phyloP scores from a whole-genome alignment of 202 grass and related monocot species.

The Musa balbisiana region DNA sequence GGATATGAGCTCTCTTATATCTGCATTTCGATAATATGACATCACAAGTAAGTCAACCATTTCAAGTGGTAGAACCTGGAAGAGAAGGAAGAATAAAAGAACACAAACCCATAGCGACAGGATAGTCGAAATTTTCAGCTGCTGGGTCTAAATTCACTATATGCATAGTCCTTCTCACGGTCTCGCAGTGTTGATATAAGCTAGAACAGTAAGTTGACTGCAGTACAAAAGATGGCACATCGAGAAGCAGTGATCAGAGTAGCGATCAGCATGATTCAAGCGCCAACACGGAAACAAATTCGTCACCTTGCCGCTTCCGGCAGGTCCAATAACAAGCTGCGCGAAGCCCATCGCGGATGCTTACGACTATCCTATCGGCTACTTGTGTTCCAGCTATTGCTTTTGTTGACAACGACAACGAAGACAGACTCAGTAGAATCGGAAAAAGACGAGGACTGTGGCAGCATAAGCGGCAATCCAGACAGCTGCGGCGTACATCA shows the following conservation, averaged over 20 bases:
- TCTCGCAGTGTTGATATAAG: conserved; percentile 68
- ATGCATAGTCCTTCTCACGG: conserved; percentile 56
- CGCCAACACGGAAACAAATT: background rate
- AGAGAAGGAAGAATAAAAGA: background rate
- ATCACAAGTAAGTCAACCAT: background rate
- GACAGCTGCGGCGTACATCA: too few species aligned
- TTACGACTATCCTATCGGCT: too few species aligned
- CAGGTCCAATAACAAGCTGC: conserved; percentile 77
- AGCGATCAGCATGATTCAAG: background rate
- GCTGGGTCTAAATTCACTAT: conserved; percentile 96
- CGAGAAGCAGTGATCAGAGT: background rate
- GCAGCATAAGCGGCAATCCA: too few species aligned
- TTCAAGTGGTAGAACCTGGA: background rate
- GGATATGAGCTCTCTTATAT: conserved; percentile 88
- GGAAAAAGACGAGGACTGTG: too few species aligned
- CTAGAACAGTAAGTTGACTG: conserved; percentile 93
- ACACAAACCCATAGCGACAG: conserved; percentile 54
- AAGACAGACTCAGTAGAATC: too few species aligned
- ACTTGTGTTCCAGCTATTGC: too few species aligned
- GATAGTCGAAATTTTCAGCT: conserved; percentile 82
- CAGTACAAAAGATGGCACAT: conserved; percentile 3
- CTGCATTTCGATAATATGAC: conserved; percentile 18
- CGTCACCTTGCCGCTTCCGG: conserved; percentile 84
- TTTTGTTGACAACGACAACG: too few species aligned
- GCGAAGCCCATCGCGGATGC: conserved; percentile 56